Percentiles rank a stretch among this genome's conserved stretches.
Conservation (phyloP, 345 rosid species). For the Erysimum cheiranthoides region DNA sequence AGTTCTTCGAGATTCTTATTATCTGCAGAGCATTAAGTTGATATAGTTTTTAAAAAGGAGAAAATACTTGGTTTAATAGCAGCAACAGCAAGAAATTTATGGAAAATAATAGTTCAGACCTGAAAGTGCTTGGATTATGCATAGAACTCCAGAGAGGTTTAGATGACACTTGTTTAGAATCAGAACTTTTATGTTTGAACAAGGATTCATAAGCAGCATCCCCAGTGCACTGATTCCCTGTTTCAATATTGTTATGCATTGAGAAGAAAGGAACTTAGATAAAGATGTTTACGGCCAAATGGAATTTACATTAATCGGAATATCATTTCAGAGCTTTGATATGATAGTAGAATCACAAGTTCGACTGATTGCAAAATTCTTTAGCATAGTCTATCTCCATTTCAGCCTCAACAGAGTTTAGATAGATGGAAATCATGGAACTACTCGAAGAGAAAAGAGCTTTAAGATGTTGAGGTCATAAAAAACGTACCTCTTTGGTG, state of each 20-base stretch:
- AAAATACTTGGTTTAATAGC: neutral
- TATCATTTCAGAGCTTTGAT: neutral
- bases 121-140: constrained; percentile 71
- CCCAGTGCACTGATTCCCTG: constrained; percentile 73
- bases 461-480: constrained; percentile 12
- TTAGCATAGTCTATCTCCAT: constrained; percentile 1
- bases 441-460: neutral
- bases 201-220: constrained; percentile 64
- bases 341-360: constrained; percentile 6
- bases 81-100: constrained; percentile 14
- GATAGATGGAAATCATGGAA: no score
- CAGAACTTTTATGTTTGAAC: constrained; percentile 66
- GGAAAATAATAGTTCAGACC: constrained; percentile 50
- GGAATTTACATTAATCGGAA: neutral
- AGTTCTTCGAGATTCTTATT: constrained; percentile 77
- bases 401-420: constrained; percentile 7
- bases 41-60: neutral
- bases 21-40: constrained; percentile 49
- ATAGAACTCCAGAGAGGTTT: constrained; percentile 68
- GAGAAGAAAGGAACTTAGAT: constrained; percentile 20
- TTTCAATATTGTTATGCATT: constrained; percentile 22
- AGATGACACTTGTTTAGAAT: constrained; percentile 74
- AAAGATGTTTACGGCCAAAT: neutral
- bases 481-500: constrained; percentile 65
- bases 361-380: constrained; percentile 22